Base-by-base conservation (phyloP, 2,329 filamentous ascomycete genomes). In the Septoria linicola region DNA sequence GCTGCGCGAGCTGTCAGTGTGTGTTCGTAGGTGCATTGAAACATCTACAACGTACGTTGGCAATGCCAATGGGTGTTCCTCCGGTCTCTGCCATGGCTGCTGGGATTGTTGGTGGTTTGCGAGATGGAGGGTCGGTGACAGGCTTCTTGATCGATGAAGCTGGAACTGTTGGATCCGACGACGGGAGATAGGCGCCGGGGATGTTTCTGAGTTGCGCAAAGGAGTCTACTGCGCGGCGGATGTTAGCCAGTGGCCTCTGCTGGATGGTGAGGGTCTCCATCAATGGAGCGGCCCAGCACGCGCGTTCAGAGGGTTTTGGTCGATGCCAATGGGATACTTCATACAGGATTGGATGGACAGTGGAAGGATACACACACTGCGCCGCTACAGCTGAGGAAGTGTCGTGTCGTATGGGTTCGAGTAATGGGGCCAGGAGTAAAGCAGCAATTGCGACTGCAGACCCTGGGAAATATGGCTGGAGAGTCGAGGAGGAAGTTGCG, bases 41-140 rank as follows among this genome's bases (percentile, higher is more conserved):
- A 4, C 17, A 11, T 17, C n/a, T n/a, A 8, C 20, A 49, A 80
- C 81, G 72, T 73, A 85, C 82, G 71, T 86, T 85, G 78, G 83
- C 83, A 81, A 86, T 86, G 76, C 83, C 83, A 80, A 86, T 86
- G 64, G 82, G 82, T 66, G 81, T 80, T 54, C 80, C 76, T 39
- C 32, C 44, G 60, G 80, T 81, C 67, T 85, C 82, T 63, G 81
- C 80, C 81, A 84, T 84, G 59, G 63, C 70, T 66, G 59, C 44
- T 51, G 43, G 55, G 19, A 46, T 46, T 17, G 40, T 17, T 19
- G 39, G 52, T 13, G 42, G 32, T 46, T 35, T 40, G 37, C 21
- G 46, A 39, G 41, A 25, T 42, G 42, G 49, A 47, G 34, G 46
- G 32, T 21, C 44, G 48, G 32, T 45, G 34, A 51, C 36, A 27